A percentile compares a stretch with the other conserved stretches of the same genome.
Evolutionary conservation across 2,329 filamentous ascomycete genomes (phyloP).

Genomic region (Septoria petroselini): DNA sequence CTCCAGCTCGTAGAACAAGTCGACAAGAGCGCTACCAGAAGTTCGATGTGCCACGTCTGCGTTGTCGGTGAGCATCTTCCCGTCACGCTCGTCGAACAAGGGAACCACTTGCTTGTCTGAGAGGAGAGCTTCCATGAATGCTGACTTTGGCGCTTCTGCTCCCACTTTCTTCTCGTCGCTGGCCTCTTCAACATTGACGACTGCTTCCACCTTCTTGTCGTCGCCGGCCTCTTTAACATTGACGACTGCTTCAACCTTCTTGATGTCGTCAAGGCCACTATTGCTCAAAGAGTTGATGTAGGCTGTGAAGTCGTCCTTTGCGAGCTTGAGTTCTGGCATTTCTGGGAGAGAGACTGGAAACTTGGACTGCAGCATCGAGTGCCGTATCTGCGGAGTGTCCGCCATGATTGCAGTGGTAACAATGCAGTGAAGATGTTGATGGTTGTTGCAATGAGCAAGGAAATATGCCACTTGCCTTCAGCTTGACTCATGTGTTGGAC

Average conservation of each 20-base stretch:
- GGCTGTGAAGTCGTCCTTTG: slow-evolving; percentile 20
- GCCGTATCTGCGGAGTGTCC: not conserved
- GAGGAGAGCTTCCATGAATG: slow-evolving; percentile 27
- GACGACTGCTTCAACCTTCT: not conserved
- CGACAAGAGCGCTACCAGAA: slow-evolving; percentile 48
- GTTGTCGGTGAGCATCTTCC: slow-evolving; percentile 54
- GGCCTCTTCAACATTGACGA: not conserved
- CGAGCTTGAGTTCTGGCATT: slow-evolving; percentile 23
- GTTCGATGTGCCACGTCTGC: slow-evolving; percentile 50
- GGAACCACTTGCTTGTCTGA: slow-evolving; percentile 19
- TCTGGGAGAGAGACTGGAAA: slow-evolving; percentile 27
- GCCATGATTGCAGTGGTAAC: slow-evolving; percentile 11
- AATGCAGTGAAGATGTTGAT: no score
- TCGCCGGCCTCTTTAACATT: not conserved
- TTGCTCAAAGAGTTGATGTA: slow-evolving; percentile 11
- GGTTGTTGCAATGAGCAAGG: not conserved
- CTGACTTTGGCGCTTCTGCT: slow-evolving; percentile 2
- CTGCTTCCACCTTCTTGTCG: not conserved
- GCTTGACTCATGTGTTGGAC: no score
- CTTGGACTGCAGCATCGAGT: slow-evolving; percentile 22
- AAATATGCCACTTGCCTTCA: no score
- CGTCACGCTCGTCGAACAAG: slow-evolving; percentile 26
- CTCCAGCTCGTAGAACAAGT: slow-evolving; percentile 55
- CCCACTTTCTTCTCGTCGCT: not conserved
- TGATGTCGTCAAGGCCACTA: not conserved